Evolutionary conservation across 306 rosid genomes (phyloP).

Genomic region (Glycine latifolia): DNA sequence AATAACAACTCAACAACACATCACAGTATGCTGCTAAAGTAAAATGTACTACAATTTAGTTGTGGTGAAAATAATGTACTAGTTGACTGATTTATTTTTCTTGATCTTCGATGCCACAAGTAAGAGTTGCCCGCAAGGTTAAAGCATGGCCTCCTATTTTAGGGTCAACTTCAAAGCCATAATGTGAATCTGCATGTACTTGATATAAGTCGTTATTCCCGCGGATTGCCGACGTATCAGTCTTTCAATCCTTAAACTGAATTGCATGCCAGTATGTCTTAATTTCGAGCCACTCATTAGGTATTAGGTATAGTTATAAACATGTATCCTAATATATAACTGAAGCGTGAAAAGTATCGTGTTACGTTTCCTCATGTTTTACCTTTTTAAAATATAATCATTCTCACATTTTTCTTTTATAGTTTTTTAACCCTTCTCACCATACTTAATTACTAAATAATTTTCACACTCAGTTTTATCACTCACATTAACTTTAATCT

Average conservation of each 20-base stretch:
- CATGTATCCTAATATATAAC: too few relatives aligned
- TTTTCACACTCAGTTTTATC: neutral
- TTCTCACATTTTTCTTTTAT: neutral
- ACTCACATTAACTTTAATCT: neutral
- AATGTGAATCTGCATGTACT: neutral
- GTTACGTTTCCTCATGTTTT: neutral
- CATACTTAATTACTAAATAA: neutral
- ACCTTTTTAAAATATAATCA: too few relatives aligned
- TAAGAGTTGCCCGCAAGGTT: too few relatives aligned
- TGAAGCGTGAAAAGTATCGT: neutral
- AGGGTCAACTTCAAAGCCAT: neutral
- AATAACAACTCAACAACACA: constrained; percentile 6
- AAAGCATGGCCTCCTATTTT: neutral
- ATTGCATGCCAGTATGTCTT: too few relatives aligned
- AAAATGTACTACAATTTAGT: neutral
- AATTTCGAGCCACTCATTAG: too few relatives aligned
- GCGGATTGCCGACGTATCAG: neutral
- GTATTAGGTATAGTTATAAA: too few relatives aligned
- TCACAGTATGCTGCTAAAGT: neutral
- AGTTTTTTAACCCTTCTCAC: neutral
- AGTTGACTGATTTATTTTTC: neutral
- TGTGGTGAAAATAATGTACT: neutral
- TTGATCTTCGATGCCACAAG: too few relatives aligned
- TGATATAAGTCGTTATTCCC: neutral
- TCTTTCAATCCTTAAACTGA: too few relatives aligned